A percentile compares a stretch with the other conserved stretches of the same genome.
These are phyloP conservation scores for Massarina eburnea DNA, from an alignment of 2,329 filamentous ascomycete species.

Conservation along the genomic window DNA sequence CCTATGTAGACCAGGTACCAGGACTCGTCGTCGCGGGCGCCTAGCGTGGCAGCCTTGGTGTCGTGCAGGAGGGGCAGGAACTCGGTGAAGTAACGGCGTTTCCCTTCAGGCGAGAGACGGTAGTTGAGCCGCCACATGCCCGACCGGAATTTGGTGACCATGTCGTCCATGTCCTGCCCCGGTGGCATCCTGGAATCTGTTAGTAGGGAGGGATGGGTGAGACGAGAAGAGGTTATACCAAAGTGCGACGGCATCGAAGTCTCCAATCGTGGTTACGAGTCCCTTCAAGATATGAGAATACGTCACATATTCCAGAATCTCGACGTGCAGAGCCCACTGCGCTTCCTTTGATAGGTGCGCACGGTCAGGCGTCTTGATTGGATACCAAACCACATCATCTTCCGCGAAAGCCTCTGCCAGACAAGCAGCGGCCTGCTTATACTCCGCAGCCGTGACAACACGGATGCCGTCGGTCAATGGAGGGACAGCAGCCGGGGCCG, in stretches of 20 bases:
- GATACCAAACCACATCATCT: slow-evolving; percentile 74
- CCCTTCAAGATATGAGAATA: slow-evolving; percentile 75
- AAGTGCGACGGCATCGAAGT: slow-evolving; percentile 76
- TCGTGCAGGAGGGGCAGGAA: slow-evolving; percentile 73
- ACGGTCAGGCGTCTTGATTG: slow-evolving; percentile 71
- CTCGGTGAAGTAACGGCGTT: slow-evolving; percentile 73
- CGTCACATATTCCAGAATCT: slow-evolving; percentile 76
- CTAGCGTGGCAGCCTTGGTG: slow-evolving; percentile 70
- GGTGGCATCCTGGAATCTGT: slow-evolving; percentile 66
- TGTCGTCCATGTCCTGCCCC: slow-evolving; percentile 71
- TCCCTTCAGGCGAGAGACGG: slow-evolving; percentile 71
- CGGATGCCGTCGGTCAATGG: slow-evolving; percentile 57
- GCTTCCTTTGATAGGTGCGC: slow-evolving; percentile 63
- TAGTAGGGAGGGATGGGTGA: background rate
- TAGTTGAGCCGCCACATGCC: slow-evolving; percentile 79
- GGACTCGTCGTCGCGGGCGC: slow-evolving; percentile 64
- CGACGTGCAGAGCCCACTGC: slow-evolving; percentile 75
- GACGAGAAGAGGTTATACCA: slow-evolving; percentile 60
- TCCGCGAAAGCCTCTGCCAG: slow-evolving; percentile 76
- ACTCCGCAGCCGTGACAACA: slow-evolving; percentile 65
- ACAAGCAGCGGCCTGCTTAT: slow-evolving; percentile 68
- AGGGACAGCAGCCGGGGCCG: slow-evolving; percentile 16
- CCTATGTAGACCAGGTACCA: slow-evolving; percentile 87
- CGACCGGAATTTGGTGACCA: slow-evolving; percentile 69
- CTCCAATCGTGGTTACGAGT: slow-evolving; percentile 72